Evolutionary conservation across 176 grass and related monocot species (phyloP), one percentile per base, ranked within the genome.

Genomic region (Juncus effusus): DNA sequence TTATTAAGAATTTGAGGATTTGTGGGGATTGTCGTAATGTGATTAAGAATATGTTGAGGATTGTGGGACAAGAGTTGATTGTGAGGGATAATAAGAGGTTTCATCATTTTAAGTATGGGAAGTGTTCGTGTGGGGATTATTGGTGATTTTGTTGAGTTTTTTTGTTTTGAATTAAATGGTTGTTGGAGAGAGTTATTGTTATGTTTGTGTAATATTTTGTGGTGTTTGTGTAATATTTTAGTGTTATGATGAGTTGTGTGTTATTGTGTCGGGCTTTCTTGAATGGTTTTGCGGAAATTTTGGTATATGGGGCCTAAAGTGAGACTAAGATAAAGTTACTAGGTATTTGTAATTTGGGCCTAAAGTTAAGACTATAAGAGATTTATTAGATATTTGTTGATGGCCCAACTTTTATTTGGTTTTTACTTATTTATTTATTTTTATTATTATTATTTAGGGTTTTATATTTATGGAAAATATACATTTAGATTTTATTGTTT

Each of bases 21-120:
- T 95, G 90, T 2, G 90, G 90, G 1, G 90, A 95, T 76, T 95
- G 90, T 70, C 90, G 89, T 70, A 95, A 95, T 72, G 90, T 85
- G 2, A 95, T 95, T 66, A 89, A 89, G 80, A 89, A 89, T 44
- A 95, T 89, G 82, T 95, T 85, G 5, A 95, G 81, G 69, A 95
- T 95, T 45, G 90, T 95, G 14, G 90, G 90, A 16, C 77, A 85
- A 14, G 90, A 95, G 61, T 86, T 95, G 51, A 95, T 89, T 11
- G 90, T 89, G 11, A 89, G 90, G 70, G 85, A 95, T 65, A 95
- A 95, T 62, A 95, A 95, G 74, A 73, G 90, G 57, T 95, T 95
- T 61, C 90, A 95, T 63, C 90, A 95, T 78, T 95, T 95, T 73
- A 86, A 95, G 74, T 82, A 89, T 35, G 90, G 90, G 1, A 89